Evolutionary conservation across 352 stramenopile genomes (phyloP), one percentile per base, ranked within the genome.

Genomic region (Phytopythium sindhum): DNA sequence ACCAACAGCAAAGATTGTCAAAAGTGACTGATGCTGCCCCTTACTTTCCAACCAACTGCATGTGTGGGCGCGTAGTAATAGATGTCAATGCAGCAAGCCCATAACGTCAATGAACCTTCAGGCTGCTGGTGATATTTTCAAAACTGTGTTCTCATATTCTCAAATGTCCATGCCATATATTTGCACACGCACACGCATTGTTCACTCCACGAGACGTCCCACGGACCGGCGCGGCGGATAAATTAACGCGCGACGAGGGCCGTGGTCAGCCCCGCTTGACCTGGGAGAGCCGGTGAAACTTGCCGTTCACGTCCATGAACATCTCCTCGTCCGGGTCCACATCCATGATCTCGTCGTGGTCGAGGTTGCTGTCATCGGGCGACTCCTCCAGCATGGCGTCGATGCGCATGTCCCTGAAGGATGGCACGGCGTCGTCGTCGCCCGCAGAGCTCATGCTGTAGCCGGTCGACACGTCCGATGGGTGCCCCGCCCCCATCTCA

Each of bases 1-100:
- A 91, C 85, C 75, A 93, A 89, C 75, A 60, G 77, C 86, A 83
- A 79, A 83, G 88, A 81, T 79, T 78, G 79, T 74, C 39, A 4
- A 60, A 60, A 50, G 63, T 51, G 75, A 89, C 84, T 93, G 84
- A 92, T 90, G 84, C 79, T 60, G 54, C 75, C 74, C 76, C 66
- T 31, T 57, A 33, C 55, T n/a, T 1, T 19, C n/a, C 6, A 28
- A 70, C 53, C 33, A 4, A 53, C 51, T 48, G 53, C 61, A 23
- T 56, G 7, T 17, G 26, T 37, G 28, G 11, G 28, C 14, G 23
- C 7, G 45, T 9, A 29, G n/a, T 26, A 26, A 4, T 31, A 53
- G 45, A 21, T 2, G 5, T 17, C 24, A n/a, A 15, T 26, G 24
- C 21, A 26, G 6, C 10, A 10, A 10, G 1, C 6, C 1, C 24